Conservation (phyloP, 352 stramenopile species). For the Phytophthora palmivora region DNA sequence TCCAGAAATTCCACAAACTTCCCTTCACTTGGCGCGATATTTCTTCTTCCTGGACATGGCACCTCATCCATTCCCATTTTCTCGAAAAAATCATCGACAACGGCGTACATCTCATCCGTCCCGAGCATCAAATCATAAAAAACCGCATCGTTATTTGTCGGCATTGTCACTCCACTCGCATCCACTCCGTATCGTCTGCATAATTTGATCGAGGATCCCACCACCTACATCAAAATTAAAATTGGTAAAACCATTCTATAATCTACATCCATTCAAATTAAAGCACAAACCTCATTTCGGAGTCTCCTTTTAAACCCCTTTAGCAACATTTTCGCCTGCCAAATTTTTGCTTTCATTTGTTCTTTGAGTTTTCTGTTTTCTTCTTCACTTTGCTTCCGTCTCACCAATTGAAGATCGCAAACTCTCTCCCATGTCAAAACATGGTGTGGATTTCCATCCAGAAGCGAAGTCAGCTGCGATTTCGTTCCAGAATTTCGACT, state of each 20-base stretch:
- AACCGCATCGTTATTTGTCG: slow-evolving; percentile 26
- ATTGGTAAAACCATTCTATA: too few relatives aligned
- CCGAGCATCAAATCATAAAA: slow-evolving; percentile 21
- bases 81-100: slow-evolving; percentile 26
- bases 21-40: slow-evolving; percentile 18
- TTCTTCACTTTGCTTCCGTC: slow-evolving; percentile 13
- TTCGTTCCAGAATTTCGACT: not conserved
- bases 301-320: slow-evolving; percentile 29
- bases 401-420: slow-evolving; percentile 10
- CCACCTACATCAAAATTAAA: slow-evolving; percentile 13
- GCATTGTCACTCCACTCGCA: slow-evolving; percentile 13
- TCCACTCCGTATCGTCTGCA: slow-evolving; percentile 21
- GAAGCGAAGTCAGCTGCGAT: not conserved
- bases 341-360: slow-evolving; percentile 7
- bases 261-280: too few relatives aligned
- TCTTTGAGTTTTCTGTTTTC: slow-evolving; percentile 26
- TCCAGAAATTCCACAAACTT: slow-evolving; percentile 34
- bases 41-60: slow-evolving; percentile 29
- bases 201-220: slow-evolving; percentile 25
- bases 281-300: slow-evolving; percentile 21
- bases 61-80: slow-evolving; percentile 24
- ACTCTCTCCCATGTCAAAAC: slow-evolving; percentile 23
- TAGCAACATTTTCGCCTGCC: slow-evolving; percentile 22
- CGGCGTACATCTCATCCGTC: slow-evolving; percentile 26
- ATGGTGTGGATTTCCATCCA: not conserved